phyloP scores from a whole-genome alignment of 2,329 filamentous ascomycete species.

The Cytospora chrysosperma region DNA sequence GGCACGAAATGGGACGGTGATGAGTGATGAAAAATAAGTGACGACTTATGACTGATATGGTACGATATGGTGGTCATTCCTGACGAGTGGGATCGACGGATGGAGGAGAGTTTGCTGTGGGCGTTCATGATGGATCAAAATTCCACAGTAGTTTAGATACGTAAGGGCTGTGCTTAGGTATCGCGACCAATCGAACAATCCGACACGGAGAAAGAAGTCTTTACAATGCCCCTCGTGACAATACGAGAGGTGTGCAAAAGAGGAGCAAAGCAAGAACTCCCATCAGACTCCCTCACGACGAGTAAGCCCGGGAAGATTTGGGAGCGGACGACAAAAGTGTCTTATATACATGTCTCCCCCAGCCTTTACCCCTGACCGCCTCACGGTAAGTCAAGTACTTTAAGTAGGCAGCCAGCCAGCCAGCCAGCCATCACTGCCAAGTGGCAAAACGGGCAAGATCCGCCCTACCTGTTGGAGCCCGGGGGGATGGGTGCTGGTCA shows the following conservation, averaged over 20 bases:
- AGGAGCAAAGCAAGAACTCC: neutral
- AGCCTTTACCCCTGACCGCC: neutral
- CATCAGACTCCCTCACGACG: neutral
- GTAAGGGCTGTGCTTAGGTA: no score
- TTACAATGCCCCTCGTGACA: neutral
- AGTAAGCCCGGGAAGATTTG: neutral
- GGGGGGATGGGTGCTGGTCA: no score
- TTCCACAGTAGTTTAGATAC: no score
- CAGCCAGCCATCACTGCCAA: neutral
- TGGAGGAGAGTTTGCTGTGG: no score
- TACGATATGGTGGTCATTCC: neutral
- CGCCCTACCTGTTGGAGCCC: no score
- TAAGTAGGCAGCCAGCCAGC: no score
- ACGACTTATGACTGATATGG: neutral
- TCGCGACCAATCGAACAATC: no score
- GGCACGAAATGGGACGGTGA: neutral
- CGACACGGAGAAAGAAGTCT: no score
- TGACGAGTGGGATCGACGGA: neutral
- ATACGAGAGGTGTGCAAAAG: neutral
- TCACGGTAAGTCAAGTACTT: neutral
- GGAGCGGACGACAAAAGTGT: neutral
- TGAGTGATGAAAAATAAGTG: neutral
- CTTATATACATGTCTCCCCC: neutral
- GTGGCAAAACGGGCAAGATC: neutral
- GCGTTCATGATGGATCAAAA: no score